These are phyloP conservation scores for Pseudogymnoascus sp. DNA, from an alignment of 2,329 filamentous ascomycete species.

Conservation along the genomic window DNA sequence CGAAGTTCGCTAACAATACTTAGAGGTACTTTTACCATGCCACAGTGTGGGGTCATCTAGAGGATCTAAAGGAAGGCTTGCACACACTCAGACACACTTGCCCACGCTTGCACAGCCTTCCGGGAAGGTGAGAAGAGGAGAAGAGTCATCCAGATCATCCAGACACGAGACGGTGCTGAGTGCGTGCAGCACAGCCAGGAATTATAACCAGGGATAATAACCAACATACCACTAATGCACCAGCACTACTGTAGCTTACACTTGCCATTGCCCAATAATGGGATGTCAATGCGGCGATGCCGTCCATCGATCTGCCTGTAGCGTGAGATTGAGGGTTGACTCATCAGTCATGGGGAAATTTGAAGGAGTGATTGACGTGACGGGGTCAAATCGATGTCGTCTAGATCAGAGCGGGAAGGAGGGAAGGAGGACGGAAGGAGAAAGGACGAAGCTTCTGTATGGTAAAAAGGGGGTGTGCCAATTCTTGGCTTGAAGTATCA, in stretches of 20 bases:
- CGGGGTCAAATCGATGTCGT: neutral
- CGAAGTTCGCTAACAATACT: neutral
- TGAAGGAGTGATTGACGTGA: neutral
- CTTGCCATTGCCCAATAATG: neutral
- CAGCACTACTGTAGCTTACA: conserved; percentile 1
- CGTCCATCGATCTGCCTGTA: neutral
- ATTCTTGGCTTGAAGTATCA: too few species aligned
- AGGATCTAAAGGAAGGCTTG: neutral
- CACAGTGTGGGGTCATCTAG: neutral
- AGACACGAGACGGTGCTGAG: neutral
- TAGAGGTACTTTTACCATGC: neutral
- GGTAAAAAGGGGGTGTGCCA: too few species aligned
- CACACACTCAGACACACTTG: neutral
- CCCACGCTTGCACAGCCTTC: neutral
- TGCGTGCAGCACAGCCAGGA: neutral
- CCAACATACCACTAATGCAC: neutral
- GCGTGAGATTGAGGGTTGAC: neutral
- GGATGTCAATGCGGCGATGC: neutral
- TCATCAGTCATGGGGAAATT: conserved; percentile 1
- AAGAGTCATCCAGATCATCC: neutral
- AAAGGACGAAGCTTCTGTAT: too few species aligned
- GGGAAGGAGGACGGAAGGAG: too few species aligned
- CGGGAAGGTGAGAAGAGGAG: neutral
- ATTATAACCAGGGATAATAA: neutral
- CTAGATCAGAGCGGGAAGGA: too few species aligned